A percentile compares a stretch with the other conserved stretches of the same genome.
These are phyloP conservation scores for Pleoardoris graminearum DNA, from an alignment of 2,329 filamentous ascomycete species.

Conservation along the genomic window DNA sequence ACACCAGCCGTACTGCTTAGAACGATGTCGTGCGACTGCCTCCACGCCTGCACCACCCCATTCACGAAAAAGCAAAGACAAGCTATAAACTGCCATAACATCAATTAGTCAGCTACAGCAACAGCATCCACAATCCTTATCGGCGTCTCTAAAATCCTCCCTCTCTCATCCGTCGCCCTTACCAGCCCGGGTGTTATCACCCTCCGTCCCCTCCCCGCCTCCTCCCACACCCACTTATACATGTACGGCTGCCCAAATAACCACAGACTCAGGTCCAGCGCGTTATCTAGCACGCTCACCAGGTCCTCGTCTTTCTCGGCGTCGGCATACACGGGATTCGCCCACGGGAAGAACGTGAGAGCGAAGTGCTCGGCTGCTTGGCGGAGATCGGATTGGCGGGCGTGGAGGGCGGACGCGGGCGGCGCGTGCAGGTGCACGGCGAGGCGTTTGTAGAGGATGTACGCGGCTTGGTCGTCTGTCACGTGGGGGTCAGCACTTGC, in stretches of 20 bases:
- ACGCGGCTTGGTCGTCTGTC: conserved; percentile 23
- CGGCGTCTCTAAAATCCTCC: conserved; percentile 5
- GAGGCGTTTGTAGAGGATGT: conserved; percentile 32
- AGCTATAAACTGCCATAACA: background rate
- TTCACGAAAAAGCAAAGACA: background rate
- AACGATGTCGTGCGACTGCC: too few species aligned
- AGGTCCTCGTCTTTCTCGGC: conserved; percentile 36
- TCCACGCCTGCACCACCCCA: too few species aligned
- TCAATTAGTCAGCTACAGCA: conserved; percentile 1
- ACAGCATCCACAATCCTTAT: conserved; percentile 11
- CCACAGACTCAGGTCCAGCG: conserved; percentile 35
- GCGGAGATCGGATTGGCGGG: conserved; percentile 25
- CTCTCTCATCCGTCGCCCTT: conserved; percentile 13
- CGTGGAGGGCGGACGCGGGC: conserved; percentile 4
- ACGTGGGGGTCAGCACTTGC: background rate
- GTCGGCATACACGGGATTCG: conserved; percentile 31
- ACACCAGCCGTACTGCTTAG: too few species aligned
- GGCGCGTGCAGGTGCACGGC: conserved; percentile 31
- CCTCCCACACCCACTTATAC: conserved; percentile 36
- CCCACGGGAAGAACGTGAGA: conserved; percentile 42
- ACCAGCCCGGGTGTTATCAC: conserved; percentile 29
- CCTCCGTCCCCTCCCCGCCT: conserved; percentile 24
- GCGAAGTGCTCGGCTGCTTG: conserved; percentile 43
- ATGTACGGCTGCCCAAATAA: conserved; percentile 29
- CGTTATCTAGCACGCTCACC: conserved; percentile 27